Base-by-base conservation (phyloP, 208 protist species). In the Crithidia thermophila region DNA sequence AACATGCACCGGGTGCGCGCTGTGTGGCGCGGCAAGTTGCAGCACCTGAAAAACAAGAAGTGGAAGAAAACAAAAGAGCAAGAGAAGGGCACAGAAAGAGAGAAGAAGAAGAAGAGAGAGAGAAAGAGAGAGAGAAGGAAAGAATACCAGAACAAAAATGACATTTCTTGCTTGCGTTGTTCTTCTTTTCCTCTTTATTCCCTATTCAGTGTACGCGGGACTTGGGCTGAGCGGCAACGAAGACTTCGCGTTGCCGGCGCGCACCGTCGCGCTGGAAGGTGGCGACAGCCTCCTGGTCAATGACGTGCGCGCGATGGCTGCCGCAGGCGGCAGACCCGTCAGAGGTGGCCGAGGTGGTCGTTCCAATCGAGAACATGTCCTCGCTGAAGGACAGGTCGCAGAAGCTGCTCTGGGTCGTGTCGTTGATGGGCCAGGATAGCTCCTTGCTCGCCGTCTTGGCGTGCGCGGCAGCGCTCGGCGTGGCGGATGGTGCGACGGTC, bases 181-280 rank as follows among this genome's bases (percentile, higher is more conserved):
- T 46, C 40, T 46, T 46, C 16, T 20, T 46, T 46, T 46, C 18
- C 18, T 46, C 18, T 46, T 4, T n/a, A 11, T 21, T 30, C 4
- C 20, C 3, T 25, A 6, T 16, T 43, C 31, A 64, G 1, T 42
- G 58, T 4, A 28, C 20, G 11, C 9, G 21, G 21, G 30, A 23
- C 20, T 64, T 51, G 27, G 21, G 30, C 31, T 13, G 30, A 7
- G 58, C 42, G 10, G 33, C 11, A 14, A n/a, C 27, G 43, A 51
- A 37, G 21, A 53, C 9, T 30, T 64, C 37, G 11, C 53, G 53
- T 33, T 73, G 59, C 9, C 74, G 67, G 21, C 58, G 61, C 14
- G 74, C 74, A 10, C 74, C 74, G 18, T 75, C 62, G 21, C 74
- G 69, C 20, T 55, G 63, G 33, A 80, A 75, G 6, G 14, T 28